Percentiles rank a stretch among this genome's conserved stretches.
These are phyloP conservation scores for Talaromyces marneffei DNA, from an alignment of 2,329 filamentous ascomycete genomes.

Conservation along the genomic window DNA sequence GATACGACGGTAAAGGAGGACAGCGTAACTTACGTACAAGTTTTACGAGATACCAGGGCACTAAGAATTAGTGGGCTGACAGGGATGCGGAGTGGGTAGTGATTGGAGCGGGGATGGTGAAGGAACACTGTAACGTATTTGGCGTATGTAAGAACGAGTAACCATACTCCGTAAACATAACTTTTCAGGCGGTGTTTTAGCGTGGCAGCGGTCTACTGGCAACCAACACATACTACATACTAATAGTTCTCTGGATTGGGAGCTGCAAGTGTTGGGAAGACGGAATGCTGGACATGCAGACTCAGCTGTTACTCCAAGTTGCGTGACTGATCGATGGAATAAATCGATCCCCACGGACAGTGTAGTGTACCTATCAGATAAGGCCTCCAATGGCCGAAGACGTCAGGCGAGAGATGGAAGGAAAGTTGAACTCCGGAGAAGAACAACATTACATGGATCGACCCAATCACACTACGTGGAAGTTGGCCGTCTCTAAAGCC, in stretches of 20 bases:
- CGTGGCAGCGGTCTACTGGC: slow-evolving; percentile 3
- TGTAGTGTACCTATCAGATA: background rate
- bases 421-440: background rate
- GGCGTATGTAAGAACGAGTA: background rate
- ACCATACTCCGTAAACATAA: background rate
- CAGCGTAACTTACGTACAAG: background rate
- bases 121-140: background rate
- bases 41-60: background rate
- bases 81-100: background rate
- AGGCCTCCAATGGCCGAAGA: background rate
- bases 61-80: background rate
- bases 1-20: background rate
- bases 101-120: background rate
- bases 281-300: slow-evolving; percentile 1
- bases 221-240: background rate
- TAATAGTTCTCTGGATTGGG: too few relatives aligned
- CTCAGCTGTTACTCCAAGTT: background rate
- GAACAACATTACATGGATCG: background rate
- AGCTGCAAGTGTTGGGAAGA: background rate
- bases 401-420: background rate
- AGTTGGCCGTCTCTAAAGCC: too few relatives aligned
- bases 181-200: background rate
- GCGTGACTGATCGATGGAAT: background rate
- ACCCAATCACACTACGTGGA: background rate
- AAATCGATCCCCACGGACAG: background rate